phyloP scores from a whole-genome alignment of 306 rosid genomes.

The Calophaca sinica region DNA sequence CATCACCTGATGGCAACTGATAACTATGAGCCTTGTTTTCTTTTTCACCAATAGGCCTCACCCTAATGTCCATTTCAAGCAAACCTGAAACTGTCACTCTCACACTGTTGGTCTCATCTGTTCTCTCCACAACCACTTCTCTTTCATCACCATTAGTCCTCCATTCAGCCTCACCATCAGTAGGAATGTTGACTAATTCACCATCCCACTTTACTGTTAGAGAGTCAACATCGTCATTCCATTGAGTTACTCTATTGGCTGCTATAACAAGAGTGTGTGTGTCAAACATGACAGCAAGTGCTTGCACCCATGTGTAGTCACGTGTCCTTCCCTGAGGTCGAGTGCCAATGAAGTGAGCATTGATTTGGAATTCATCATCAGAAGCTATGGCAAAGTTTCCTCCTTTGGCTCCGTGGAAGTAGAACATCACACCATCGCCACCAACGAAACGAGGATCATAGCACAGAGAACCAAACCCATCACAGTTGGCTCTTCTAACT shows the following conservation, averaged over 20 bases:
- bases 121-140: constrained; percentile 73
- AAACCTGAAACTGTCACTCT: constrained; percentile 66
- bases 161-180: constrained; percentile 71
- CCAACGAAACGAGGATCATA: constrained; percentile 88
- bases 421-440: constrained; percentile 86
- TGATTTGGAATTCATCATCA: constrained; percentile 69
- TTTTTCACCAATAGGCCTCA: constrained; percentile 66
- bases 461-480: constrained; percentile 79
- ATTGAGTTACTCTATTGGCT: constrained; percentile 67
- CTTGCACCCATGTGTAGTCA: constrained; percentile 88
- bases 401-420: constrained; percentile 82
- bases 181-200: constrained; percentile 50
- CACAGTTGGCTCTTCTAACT: constrained; percentile 74
- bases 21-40: constrained; percentile 81
- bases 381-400: constrained; percentile 77
- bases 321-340: constrained; percentile 81
- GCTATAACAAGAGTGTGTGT: constrained; percentile 71
- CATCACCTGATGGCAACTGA: constrained; percentile 64
- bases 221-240: constrained; percentile 67
- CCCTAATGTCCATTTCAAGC: constrained; percentile 67
- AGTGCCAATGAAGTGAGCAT: constrained; percentile 79
- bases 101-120: constrained; percentile 64
- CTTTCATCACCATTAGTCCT: constrained; percentile 53
- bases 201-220: constrained; percentile 73
- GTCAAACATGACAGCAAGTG: constrained; percentile 70